Conservation (phyloP, 202 grass and related monocot species). For the Panicum hallii region DNA sequence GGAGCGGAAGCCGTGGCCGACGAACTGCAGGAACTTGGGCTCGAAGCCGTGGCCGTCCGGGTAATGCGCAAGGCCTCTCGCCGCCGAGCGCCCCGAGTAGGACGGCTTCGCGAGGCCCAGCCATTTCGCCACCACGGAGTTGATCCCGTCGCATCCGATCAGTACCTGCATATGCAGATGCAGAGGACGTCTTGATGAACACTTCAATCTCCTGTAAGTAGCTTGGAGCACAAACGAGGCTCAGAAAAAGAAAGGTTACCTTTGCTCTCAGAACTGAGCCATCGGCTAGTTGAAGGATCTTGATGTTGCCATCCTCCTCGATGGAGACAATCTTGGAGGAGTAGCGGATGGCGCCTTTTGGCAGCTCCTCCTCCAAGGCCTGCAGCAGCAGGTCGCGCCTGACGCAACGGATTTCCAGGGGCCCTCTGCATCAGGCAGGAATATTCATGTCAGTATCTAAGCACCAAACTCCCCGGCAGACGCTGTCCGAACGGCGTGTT, state of each 20-base stretch:
- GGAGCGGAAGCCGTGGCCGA: constrained; percentile 57
- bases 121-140: constrained; percentile 69
- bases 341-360: constrained; percentile 65
- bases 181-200: not conserved
- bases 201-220: not conserved
- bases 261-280: constrained; percentile 59
- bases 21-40: constrained; percentile 48
- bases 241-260: not conserved
- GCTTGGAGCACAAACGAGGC: no score
- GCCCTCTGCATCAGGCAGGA: constrained; percentile 26
- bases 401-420: constrained; percentile 53
- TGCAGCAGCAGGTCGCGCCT: constrained; percentile 61
- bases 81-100: constrained; percentile 48
- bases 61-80: constrained; percentile 58
- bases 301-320: constrained; percentile 48
- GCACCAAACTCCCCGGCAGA: not conserved
- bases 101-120: constrained; percentile 59
- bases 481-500: not conserved
- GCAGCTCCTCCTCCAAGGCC: constrained; percentile 60
- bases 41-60: constrained; percentile 55
- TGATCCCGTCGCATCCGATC: constrained; percentile 71
- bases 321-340: constrained; percentile 72
- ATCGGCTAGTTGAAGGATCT: constrained; percentile 60
- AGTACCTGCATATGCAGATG: constrained; percentile 50
- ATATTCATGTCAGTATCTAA: not conserved